A percentile compares a stretch with the other conserved stretches of the same genome.
Conservation (phyloP, 176 grass and related monocot species). For the Metroxylon sagu region DNA sequence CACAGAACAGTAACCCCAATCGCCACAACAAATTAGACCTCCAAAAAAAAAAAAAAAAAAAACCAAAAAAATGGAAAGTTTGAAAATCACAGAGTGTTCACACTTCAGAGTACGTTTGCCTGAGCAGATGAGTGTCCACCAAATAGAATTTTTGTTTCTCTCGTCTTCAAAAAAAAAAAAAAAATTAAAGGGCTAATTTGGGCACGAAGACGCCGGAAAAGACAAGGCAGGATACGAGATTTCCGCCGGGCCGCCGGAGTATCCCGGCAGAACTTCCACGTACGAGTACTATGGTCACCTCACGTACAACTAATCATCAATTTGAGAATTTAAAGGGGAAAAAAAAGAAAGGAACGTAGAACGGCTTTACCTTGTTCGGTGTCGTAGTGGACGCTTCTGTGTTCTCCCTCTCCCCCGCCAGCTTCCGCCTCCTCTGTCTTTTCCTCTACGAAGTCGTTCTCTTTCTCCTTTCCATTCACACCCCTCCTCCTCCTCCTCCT, state of each 20-base stretch:
- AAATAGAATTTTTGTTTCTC: too few species aligned
- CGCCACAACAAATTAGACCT: too few species aligned
- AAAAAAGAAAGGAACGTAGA: neutral
- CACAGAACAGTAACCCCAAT: too few species aligned
- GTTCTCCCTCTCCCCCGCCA: constrained; percentile 12
- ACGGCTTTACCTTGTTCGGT: constrained; percentile 33
- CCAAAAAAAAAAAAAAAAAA: too few species aligned
- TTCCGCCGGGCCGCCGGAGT: neutral
- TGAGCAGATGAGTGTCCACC: too few species aligned
- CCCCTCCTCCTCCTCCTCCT: neutral
- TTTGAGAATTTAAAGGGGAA: neutral
- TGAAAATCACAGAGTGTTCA: too few species aligned
- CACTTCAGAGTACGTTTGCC: too few species aligned
- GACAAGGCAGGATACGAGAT: too few species aligned
- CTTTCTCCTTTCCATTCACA: neutral
- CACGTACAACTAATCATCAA: neutral
- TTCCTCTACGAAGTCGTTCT: constrained; percentile 4
- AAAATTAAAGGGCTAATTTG: too few species aligned
- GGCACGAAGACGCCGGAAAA: too few species aligned
- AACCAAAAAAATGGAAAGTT: too few species aligned
- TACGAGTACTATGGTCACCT: neutral
- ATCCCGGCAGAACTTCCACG: neutral
- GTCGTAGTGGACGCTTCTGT: constrained; percentile 35
- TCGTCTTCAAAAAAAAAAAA: too few species aligned
- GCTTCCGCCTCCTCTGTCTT: constrained; percentile 8